Evolutionary conservation across 2,329 filamentous ascomycete genomes (phyloP), one percentile per base, ranked within the genome.

Genomic region (Stagonosporopsis cucurbitacearum): DNA sequence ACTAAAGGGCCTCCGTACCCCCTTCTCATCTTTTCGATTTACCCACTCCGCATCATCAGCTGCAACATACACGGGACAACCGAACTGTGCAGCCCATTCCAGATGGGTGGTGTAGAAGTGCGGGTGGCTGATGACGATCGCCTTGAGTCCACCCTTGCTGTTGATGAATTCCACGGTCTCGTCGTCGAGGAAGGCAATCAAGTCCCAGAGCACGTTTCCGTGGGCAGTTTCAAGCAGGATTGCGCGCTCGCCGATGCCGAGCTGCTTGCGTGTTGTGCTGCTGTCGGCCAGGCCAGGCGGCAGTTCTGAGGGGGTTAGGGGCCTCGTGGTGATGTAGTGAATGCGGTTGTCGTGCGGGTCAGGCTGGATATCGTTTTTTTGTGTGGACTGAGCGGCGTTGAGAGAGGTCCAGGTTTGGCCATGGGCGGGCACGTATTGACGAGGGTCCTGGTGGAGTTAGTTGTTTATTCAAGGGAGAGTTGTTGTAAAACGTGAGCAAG

Each of bases 131-230:
- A 93, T 91, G 0, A 81, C 86, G 41, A 95, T 92, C 0, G 88
- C 90, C 30, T 79, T 78, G 12, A 96, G 68, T 0, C 89, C 89
- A 39, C 90, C 90, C 6, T 86, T 78, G 0, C 68, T 70, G 6
- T 82, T 79, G 64, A 94, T 85, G 46, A 77, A 79, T 0, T 76
- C 69, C 0, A 90, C 74, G 0, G 90, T 93, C 3, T 81, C 81
- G 1, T 82, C 75, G 69, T 93, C 88, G 3, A 95, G 77, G 60
- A 86, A 85, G 0, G 89, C 83, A 53, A 95, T 79, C 59, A 88
- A 86, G 74, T 95, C 91, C 91, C 91, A 96, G 1, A 95, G 82
- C 1, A 95, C 75, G 70, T 93, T 93, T 0, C 90, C 90, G 0
- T 74, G 55, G 0, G 84, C 79, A 0, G 89, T 91, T 45, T 82